Conservation (phyloP, 352 stramenopile genomes). For the Phytophthora cactorum region DNA sequence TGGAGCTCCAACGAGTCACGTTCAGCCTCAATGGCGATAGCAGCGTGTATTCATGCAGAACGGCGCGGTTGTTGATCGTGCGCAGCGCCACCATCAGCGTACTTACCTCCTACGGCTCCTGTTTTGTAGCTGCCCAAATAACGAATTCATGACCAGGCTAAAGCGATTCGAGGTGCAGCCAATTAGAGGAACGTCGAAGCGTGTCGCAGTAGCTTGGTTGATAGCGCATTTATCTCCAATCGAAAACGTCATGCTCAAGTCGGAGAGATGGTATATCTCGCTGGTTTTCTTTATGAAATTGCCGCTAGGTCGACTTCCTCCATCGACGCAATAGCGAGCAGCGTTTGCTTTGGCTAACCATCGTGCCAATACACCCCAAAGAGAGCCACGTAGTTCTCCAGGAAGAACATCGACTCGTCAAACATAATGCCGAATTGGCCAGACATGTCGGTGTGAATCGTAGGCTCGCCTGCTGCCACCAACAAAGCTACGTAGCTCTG, state of each 20-base stretch:
- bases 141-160: not conserved
- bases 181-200: not conserved
- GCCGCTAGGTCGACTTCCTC: not conserved
- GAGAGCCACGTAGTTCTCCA: not conserved
- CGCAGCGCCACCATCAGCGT: not conserved
- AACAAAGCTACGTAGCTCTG: not conserved
- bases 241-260: not conserved
- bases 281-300: not conserved
- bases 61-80: not conserved
- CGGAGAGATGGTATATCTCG: not conserved
- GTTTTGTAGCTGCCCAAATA: not conserved
- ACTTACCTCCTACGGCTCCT: not conserved
- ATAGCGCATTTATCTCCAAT: not conserved
- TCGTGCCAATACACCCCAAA: not conserved
- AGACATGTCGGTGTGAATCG: not conserved
- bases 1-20: not conserved
- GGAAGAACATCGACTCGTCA: not conserved
- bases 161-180: not conserved
- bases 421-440: not conserved
- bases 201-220: not conserved
- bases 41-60: not conserved
- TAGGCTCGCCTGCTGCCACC: not conserved
- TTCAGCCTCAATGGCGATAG: not conserved
- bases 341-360: not conserved
- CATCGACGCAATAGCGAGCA: not conserved